Percentiles rank a stretch among this genome's conserved stretches.
These are phyloP conservation scores for Ambrosia artemisiifolia DNA, from an alignment of 129 eudicot species.

Conservation along the genomic window DNA sequence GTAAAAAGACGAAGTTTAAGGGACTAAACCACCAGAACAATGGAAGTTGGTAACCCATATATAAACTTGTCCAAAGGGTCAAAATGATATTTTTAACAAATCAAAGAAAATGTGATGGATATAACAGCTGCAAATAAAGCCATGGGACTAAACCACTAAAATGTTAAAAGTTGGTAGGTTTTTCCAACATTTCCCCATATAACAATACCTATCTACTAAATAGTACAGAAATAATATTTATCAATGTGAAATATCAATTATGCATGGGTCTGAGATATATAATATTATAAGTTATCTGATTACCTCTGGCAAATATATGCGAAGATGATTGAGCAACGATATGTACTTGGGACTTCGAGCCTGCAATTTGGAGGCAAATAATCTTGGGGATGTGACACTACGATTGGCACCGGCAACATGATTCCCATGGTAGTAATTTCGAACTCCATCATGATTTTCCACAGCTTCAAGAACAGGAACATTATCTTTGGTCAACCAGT, in stretches of 20 bases:
- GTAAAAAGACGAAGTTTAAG: background rate
- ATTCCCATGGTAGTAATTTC: slow-evolving; percentile 85
- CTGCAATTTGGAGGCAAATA: slow-evolving; percentile 83
- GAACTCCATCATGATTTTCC: slow-evolving; percentile 67
- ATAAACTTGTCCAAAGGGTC: background rate
- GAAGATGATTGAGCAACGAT: slow-evolving; percentile 92
- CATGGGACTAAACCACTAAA: background rate
- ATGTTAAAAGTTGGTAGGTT: background rate
- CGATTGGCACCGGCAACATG: slow-evolving; percentile 75
- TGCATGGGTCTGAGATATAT: background rate
- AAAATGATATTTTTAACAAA: background rate
- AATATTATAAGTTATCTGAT: background rate
- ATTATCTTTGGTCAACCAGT: slow-evolving; percentile 91
- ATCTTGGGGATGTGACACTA: slow-evolving; percentile 76
- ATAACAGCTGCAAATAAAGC: background rate
- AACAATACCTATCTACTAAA: background rate
- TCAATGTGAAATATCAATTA: background rate
- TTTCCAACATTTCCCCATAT: background rate
- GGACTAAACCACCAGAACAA: background rate
- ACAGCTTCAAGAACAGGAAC: slow-evolving; percentile 97
- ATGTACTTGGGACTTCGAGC: slow-evolving; percentile 96
- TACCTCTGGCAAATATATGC: slow-evolving; percentile 98
- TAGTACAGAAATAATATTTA: background rate
- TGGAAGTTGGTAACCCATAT: background rate
- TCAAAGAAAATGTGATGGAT: background rate